Conservation (phyloP, 176 grass and related monocot genomes). For the Leersia perrieri region DNA sequence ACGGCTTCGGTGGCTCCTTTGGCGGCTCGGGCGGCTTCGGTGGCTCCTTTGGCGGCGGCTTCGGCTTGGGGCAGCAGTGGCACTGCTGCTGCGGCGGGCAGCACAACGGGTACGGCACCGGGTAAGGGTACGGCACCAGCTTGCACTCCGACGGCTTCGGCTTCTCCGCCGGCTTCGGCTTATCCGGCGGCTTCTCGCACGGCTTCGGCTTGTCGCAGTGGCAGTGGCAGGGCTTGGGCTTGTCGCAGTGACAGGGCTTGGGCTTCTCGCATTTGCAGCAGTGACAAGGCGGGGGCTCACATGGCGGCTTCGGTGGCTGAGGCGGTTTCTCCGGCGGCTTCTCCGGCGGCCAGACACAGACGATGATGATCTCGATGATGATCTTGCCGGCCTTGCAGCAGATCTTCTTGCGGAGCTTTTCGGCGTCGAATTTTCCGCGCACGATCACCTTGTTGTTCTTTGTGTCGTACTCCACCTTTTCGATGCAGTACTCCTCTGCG, state of each 20-base stretch:
- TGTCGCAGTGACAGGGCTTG: background rate
- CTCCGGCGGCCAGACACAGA: background rate
- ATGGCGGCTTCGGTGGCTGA: background rate
- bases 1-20: background rate
- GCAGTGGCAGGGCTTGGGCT: background rate
- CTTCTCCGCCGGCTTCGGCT: background rate
- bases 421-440: conserved; percentile 22
- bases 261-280: background rate
- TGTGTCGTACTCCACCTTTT: conserved; percentile 34
- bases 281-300: background rate
- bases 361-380: conserved; percentile 16
- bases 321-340: background rate
- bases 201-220: background rate
- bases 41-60: background rate
- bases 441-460: conserved; percentile 32
- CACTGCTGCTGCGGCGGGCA: conserved; percentile 11
- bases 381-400: conserved; percentile 2
- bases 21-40: background rate
- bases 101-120: conserved; percentile 23
- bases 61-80: conserved; percentile 1
- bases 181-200: background rate
- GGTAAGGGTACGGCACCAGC: conserved; percentile 28
- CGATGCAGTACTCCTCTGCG: conserved; percentile 37
- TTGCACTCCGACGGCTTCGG: conserved; percentile 31
- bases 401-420: conserved; percentile 24